Base-by-base conservation (phyloP, 2,329 filamentous ascomycete species). In the Fusarium denticulatum region DNA sequence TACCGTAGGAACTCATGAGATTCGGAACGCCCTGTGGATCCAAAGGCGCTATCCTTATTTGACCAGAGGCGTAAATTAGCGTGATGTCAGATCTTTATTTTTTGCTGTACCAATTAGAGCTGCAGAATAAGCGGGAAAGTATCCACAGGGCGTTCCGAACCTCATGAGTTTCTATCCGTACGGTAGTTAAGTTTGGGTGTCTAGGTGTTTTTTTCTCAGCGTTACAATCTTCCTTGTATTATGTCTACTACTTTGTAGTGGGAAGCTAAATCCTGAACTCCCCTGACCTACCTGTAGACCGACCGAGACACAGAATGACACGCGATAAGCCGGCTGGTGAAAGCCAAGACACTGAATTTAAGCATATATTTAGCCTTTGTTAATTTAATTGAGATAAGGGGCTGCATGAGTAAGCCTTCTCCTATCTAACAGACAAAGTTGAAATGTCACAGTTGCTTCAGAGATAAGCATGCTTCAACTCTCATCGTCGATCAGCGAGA, bases 221-320 rank as follows among this genome's bases (percentile, higher is more conserved):
- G 15, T 36, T 36, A 36, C 34, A 36, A 3, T 4, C 26, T 47
- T 30, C 6, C 10, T 7, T 28, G 10, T 20, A 12, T 11, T 5
- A 7, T 28, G 7, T 22, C 45, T 13, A 11, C 45, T 22, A 47
- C 32, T 32, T 4, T 28, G 26, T 28, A 28, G 45, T 22, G 6
- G 20, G 45, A 15, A 15, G 26, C 26, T 47, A 28, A 11, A 11
- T 22, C 14, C 45, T 8, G 5, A 22, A 30, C 5, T 8, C 20
- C 26, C 26, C 20, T 22, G 45, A 45, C 16, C n/a, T 22, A 40
- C 13, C 18, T 18, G n/a, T 42, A 12, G 20, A 47, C n/a, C 14
- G 2, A 4, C 9, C 1, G 4, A 2, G 20, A 30, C 1, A n/a
- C 7, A 47, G 10, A 47, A 47, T n/a, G 14, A 16, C 4, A 30